phyloP scores from a whole-genome alignment of 768 basidiomycete genomes.

The Coprinellus aureogranulatus region DNA sequence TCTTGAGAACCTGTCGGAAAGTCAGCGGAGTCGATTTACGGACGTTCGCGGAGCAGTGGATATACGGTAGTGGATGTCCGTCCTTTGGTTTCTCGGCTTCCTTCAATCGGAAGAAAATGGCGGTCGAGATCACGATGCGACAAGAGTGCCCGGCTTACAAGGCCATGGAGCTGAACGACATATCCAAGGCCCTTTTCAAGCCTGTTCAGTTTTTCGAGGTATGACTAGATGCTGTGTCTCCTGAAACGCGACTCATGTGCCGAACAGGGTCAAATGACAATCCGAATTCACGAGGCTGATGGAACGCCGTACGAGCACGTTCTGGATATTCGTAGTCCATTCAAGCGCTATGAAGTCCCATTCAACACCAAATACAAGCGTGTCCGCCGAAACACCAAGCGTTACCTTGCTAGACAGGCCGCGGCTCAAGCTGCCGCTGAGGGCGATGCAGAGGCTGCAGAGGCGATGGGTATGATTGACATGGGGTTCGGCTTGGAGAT shows the following conservation, averaged over 20 bases:
- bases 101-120: slow-evolving; percentile 98
- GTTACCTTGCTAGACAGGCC: slow-evolving; percentile 87
- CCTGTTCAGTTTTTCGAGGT: slow-evolving; percentile 89
- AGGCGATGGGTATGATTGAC: slow-evolving; percentile 90
- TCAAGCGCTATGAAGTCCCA: no score
- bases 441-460: slow-evolving; percentile 87
- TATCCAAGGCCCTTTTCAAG: slow-evolving; percentile 61
- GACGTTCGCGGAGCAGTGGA: slow-evolving; percentile 98
- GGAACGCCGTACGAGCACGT: slow-evolving; percentile 99
- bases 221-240: slow-evolving; percentile 6
- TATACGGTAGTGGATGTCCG: slow-evolving; percentile 95
- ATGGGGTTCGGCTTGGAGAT: slow-evolving; percentile 91
- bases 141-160: slow-evolving; percentile 82
- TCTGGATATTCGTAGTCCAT: no score
- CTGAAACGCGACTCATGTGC: not conserved
- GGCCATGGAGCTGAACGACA: slow-evolving; percentile 66
- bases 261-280: slow-evolving; percentile 91
- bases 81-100: slow-evolving; percentile 84
- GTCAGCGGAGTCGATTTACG: slow-evolving; percentile 88
- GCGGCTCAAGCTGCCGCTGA: slow-evolving; percentile 92
- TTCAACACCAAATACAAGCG: slow-evolving; percentile 99
- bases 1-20: slow-evolving; percentile 87
- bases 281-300: slow-evolving; percentile 97
- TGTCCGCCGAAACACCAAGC: slow-evolving; percentile 89
- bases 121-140: slow-evolving; percentile 95